Percentiles rank a stretch among this genome's conserved stretches.
Evolutionary conservation across 1,284 basidiomycete genomes (phyloP).

Genomic region (Marasmius tenuissimus): DNA sequence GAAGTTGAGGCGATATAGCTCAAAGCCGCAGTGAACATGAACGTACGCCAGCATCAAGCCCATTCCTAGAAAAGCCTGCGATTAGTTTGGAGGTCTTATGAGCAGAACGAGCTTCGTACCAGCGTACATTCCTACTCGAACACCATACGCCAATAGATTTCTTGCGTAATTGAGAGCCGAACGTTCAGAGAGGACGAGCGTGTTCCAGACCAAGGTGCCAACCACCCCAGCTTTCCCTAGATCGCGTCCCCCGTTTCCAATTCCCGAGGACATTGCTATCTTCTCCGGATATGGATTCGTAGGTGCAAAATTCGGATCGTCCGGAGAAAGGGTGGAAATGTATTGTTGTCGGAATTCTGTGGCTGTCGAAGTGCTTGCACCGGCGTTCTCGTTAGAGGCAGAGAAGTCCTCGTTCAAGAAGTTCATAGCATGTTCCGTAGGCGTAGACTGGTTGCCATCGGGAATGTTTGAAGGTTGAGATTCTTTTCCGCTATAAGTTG

Average conservation of each 20-base stretch:
- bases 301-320: conserved; percentile 1
- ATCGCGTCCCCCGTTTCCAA: conserved; percentile 6
- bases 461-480: neutral
- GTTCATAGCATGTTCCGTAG: conserved; percentile 42
- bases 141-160: conserved; percentile 64
- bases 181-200: conserved; percentile 34
- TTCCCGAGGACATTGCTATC: neutral
- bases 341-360: conserved; percentile 34
- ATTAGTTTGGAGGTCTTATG: neutral
- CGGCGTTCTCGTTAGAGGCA: conserved; percentile 2
- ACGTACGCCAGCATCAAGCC: conserved; percentile 52
- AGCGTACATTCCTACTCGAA: conserved; percentile 59
- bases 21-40: neutral
- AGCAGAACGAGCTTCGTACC: conserved; percentile 26
- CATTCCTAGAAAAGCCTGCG: conserved; percentile 36
- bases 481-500: neutral
- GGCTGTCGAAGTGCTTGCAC: conserved; percentile 7
- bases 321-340: conserved; percentile 18
- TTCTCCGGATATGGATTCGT: neutral
- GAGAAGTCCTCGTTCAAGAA: conserved; percentile 48
- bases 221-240: conserved; percentile 26
- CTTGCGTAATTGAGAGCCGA: conserved; percentile 36
- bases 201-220: conserved; percentile 35
- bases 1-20: neutral
- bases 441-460: conserved; percentile 27